These are phyloP conservation scores for Yarrowia bubula DNA, from an alignment of 805 yeast species.

Conservation along the genomic window DNA sequence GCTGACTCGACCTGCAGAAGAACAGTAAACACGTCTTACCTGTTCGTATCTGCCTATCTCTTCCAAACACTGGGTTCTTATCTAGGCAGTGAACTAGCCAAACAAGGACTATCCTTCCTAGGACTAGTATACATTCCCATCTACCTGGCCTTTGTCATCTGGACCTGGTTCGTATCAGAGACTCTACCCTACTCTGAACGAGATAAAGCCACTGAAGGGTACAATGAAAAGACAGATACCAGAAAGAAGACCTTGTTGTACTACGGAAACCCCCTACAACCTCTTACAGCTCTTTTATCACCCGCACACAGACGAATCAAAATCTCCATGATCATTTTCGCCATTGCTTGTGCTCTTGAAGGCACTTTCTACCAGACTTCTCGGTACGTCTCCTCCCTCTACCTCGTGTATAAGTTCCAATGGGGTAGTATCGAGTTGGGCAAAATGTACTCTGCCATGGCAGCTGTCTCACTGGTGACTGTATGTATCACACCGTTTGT, in stretches of 20 bases:
- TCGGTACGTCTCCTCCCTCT: neutral
- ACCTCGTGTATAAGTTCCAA: neutral
- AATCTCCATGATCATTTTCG: conserved; percentile 13
- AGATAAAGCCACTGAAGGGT: neutral
- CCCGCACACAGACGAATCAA: conserved; percentile 14
- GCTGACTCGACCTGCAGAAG: conserved; percentile 6
- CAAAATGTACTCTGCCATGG: neutral
- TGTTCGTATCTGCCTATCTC: neutral
- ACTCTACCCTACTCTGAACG: conserved; percentile 6
- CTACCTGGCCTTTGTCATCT: neutral
- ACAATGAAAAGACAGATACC: neutral
- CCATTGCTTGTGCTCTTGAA: conserved; percentile 7
- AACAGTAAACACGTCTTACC: conserved; percentile 9
- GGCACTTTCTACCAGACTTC: conserved; percentile 17
- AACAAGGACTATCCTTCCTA: neutral
- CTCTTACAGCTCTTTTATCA: neutral
- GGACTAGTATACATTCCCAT: neutral
- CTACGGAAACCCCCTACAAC: conserved; percentile 5
- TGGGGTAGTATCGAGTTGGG: neutral
- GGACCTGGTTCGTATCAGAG: neutral
- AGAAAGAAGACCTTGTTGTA: neutral
- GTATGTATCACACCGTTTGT: neutral
- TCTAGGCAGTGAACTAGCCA: neutral
- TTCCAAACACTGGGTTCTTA: neutral
- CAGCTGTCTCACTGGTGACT: neutral